Percentiles rank a stretch among this genome's conserved stretches.
phyloP scores from a whole-genome alignment of 2,329 filamentous ascomycete species.

The Aspergillus glaucus region DNA sequence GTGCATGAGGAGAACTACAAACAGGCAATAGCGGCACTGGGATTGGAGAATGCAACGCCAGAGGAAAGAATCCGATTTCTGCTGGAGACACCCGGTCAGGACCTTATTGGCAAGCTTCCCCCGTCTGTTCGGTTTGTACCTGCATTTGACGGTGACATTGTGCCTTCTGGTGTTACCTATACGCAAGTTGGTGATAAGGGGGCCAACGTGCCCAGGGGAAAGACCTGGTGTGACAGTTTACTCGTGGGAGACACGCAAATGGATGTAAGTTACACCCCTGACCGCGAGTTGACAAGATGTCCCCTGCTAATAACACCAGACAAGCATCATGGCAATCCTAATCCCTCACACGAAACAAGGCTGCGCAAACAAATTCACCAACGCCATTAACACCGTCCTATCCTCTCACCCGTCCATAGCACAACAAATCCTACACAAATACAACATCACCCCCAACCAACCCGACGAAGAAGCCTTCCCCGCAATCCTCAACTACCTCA shows the following conservation, averaged over 20 bases:
- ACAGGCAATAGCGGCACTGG: slow-evolving; percentile 34
- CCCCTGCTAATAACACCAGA: slow-evolving; percentile 9
- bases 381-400: slow-evolving; percentile 15
- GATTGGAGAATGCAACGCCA: slow-evolving; percentile 29
- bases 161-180: slow-evolving; percentile 23
- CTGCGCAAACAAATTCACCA: slow-evolving; percentile 18
- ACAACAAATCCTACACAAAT: slow-evolving; percentile 30
- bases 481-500: slow-evolving; percentile 38
- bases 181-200: slow-evolving; percentile 15
- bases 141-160: slow-evolving; percentile 39
- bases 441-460: slow-evolving; percentile 32
- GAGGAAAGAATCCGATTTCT: slow-evolving; percentile 40
- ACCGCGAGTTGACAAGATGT: slow-evolving; percentile 1
- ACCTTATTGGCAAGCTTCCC: slow-evolving; percentile 38
- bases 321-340: slow-evolving; percentile 25
- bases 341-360: slow-evolving; percentile 14
- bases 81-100: slow-evolving; percentile 33
- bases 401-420: slow-evolving; percentile 17
- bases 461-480: slow-evolving; percentile 38
- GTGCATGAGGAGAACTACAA: slow-evolving; percentile 40
- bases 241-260: slow-evolving; percentile 45
- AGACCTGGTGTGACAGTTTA: slow-evolving; percentile 42
- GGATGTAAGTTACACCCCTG: slow-evolving; percentile 32
- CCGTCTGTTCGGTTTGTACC: slow-evolving; percentile 29
- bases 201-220: slow-evolving; percentile 32